These are phyloP conservation scores for Hymenotorrendiella dingleyae DNA, from an alignment of 2,329 filamentous ascomycete genomes.

Conservation along the genomic window DNA sequence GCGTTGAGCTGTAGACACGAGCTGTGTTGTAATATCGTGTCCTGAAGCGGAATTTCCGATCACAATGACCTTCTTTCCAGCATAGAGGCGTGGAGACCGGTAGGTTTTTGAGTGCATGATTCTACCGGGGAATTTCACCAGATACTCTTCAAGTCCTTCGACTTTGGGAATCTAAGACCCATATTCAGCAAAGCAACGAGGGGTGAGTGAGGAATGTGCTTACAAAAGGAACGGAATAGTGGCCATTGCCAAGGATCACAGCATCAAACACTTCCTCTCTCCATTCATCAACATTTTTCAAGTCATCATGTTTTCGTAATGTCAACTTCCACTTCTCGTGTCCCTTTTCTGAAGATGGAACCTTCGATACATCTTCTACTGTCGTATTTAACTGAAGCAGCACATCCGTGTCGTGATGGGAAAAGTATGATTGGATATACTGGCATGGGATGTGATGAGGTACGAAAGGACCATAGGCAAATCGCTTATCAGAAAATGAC, in stretches of 20 bases:
- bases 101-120: slow-evolving; percentile 76
- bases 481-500: slow-evolving; percentile 17
- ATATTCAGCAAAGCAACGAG: background rate
- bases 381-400: slow-evolving; percentile 45
- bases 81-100: slow-evolving; percentile 56
- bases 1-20: slow-evolving; percentile 32
- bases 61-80: slow-evolving; percentile 66
- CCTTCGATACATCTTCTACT: slow-evolving; percentile 41
- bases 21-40: slow-evolving; percentile 69
- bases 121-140: slow-evolving; percentile 48
- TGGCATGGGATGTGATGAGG: slow-evolving; percentile 49
- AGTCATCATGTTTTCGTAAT: slow-evolving; percentile 40
- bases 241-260: slow-evolving; percentile 67
- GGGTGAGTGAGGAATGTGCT: background rate
- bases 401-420: slow-evolving; percentile 41
- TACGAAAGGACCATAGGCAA: slow-evolving; percentile 10
- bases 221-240: slow-evolving; percentile 64
- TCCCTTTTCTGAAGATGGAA: slow-evolving; percentile 15
- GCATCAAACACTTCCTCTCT: slow-evolving; percentile 58
- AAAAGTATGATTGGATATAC: slow-evolving; percentile 51
- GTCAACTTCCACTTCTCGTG: slow-evolving; percentile 40
- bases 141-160: slow-evolving; percentile 51
- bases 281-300: slow-evolving; percentile 43
- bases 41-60: slow-evolving; percentile 83
- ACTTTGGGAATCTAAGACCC: slow-evolving; percentile 47